These are phyloP conservation scores for Epichloe aotearoae DNA, from an alignment of 2,329 filamentous ascomycete genomes.

Conservation along the genomic window DNA sequence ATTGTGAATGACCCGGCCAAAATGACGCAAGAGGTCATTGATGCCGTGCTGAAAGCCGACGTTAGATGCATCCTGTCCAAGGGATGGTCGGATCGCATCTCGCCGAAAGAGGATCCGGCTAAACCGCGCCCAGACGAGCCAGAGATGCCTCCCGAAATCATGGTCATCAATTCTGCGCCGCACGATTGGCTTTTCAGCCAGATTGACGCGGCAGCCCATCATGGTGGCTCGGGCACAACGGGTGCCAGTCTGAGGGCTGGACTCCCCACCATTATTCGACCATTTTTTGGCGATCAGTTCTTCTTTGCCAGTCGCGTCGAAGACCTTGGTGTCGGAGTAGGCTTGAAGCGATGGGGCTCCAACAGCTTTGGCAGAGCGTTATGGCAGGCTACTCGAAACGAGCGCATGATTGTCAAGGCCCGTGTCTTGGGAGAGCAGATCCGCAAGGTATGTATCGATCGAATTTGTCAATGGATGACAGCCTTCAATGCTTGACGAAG, in stretches of 20 bases:
- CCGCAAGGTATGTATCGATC: conserved; percentile 50
- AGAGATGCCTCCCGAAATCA: conserved; percentile 65
- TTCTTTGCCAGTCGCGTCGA: conserved; percentile 88
- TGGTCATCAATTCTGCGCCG: conserved; percentile 78
- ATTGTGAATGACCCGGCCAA: conserved; percentile 81
- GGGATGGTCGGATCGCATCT: conserved; percentile 79
- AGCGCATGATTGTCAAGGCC: conserved; percentile 85
- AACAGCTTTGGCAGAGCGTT: conserved; percentile 72
- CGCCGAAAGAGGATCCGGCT: conserved; percentile 30
- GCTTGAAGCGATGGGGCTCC: conserved; percentile 80
- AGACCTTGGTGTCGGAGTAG: conserved; percentile 84
- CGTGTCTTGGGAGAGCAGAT: conserved; percentile 73
- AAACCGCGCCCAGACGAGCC: conserved; percentile 45
- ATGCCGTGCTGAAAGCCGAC: conserved; percentile 80
- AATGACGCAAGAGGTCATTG: conserved; percentile 84
- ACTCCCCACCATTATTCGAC: conserved; percentile 85
- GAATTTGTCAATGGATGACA: background rate
- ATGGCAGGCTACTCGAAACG: conserved; percentile 82
- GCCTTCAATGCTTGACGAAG: background rate
- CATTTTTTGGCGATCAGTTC: conserved; percentile 92
- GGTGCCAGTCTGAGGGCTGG: conserved; percentile 85
- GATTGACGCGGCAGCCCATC: conserved; percentile 87
- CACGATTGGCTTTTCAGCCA: conserved; percentile 95
- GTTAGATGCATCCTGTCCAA: conserved; percentile 92
- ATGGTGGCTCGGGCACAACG: conserved; percentile 89